Conservation (phyloP, 441 rosid species). For the Jatropha podagrica region DNA sequence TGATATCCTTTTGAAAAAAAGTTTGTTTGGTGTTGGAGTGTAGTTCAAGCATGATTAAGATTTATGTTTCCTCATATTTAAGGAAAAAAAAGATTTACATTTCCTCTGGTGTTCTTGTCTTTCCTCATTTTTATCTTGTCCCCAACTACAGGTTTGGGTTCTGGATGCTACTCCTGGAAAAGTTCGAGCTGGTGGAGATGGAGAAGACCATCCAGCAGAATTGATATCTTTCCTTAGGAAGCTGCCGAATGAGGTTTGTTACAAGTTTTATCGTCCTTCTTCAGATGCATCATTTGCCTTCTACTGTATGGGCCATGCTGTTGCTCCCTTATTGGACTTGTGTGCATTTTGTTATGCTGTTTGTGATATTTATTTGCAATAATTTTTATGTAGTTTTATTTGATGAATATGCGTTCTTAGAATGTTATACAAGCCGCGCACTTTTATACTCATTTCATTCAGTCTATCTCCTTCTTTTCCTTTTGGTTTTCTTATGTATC, state of each 20-base stretch:
- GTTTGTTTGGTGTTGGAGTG: not conserved
- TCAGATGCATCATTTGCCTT: not conserved
- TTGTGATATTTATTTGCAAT: not conserved
- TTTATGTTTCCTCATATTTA: not conserved
- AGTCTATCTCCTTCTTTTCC: not conserved
- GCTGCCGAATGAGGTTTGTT: constrained; percentile 69
- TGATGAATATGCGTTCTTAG: not conserved
- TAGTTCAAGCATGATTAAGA: not conserved
- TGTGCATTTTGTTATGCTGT: not conserved
- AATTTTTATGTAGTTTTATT: not conserved
- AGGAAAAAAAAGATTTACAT: too few relatives aligned
- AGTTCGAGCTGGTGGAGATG: constrained; percentile 82
- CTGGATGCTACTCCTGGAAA: constrained; percentile 98
- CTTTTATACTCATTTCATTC: not conserved
- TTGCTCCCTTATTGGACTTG: not conserved
- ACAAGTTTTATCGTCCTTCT: not conserved
- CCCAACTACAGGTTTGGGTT: constrained; percentile 72
- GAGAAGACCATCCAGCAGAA: constrained; percentile 90
- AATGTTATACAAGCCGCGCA: not conserved
- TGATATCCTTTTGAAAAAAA: not conserved
- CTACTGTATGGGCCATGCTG: not conserved
- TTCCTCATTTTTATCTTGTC: not conserved
- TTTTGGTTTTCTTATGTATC: not conserved
- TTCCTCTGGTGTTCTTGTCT: constrained; percentile 9
- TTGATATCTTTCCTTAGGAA: constrained; percentile 67